Evolutionary conservation across 768 basidiomycete genomes (phyloP).

Genomic region (Hericium alpestre): DNA sequence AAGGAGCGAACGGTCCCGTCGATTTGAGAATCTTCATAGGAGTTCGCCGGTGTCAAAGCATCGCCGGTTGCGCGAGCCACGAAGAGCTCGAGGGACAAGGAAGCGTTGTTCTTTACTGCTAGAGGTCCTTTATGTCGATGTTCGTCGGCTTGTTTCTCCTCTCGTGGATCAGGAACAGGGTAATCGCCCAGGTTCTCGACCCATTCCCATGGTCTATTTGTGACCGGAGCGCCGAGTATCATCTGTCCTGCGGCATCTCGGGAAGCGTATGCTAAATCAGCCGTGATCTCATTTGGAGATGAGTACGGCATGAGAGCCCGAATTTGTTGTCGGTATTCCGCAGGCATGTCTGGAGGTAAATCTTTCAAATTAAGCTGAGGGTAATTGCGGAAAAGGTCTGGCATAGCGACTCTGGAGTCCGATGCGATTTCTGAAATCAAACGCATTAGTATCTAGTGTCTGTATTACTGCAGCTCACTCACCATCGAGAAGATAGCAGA

Average conservation of each 20-base stretch:
- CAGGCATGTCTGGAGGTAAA: constrained; percentile 45
- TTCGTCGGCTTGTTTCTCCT: constrained; percentile 32
- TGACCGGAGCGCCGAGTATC: constrained; percentile 40
- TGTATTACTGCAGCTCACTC: constrained; percentile 11
- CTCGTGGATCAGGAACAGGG: constrained; percentile 30
- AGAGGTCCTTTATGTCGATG: constrained; percentile 25
- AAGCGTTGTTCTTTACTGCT: constrained; percentile 52
- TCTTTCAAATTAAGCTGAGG: constrained; percentile 40
- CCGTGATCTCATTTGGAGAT: constrained; percentile 38
- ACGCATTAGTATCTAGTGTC: not conserved
- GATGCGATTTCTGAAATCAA: constrained; percentile 45
- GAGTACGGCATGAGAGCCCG: constrained; percentile 47
- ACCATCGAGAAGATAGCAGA: constrained; percentile 70
- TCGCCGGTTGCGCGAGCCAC: constrained; percentile 58
- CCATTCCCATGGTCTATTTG: constrained; percentile 83
- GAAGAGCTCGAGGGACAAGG: constrained; percentile 65
- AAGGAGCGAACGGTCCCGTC: constrained; percentile 46
- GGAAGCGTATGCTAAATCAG: constrained; percentile 48
- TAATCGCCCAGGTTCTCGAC: constrained; percentile 65
- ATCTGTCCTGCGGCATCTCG: constrained; percentile 43
- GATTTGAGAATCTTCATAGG: constrained; percentile 21
- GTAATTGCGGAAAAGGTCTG: constrained; percentile 59
- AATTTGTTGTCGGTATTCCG: constrained; percentile 47
- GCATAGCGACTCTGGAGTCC: constrained; percentile 41
- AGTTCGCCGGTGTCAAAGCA: constrained; percentile 5